Conservation (phyloP, 495 filamentous ascomycete species). For the Hyaloscypha variabilis region DNA sequence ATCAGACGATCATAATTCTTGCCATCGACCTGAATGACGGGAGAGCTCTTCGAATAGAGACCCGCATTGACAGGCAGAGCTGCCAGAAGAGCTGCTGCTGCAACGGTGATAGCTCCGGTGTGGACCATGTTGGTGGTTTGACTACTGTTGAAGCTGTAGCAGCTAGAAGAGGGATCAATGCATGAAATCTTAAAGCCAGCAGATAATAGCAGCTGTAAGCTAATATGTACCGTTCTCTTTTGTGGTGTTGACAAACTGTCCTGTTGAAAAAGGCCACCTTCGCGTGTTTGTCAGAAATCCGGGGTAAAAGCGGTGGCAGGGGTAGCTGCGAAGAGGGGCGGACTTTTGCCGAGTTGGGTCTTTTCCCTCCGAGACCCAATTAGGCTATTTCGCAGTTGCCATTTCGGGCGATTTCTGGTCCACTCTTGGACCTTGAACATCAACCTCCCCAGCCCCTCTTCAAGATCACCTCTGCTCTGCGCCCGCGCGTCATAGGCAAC, state of each 20-base stretch:
- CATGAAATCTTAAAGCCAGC: constrained; percentile 7
- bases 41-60: constrained; percentile 84
- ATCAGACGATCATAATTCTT: constrained; percentile 85
- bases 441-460: background rate
- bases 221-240: background rate
- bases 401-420: constrained; percentile 11
- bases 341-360: background rate
- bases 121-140: constrained; percentile 24
- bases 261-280: constrained; percentile 28
- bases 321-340: constrained; percentile 2
- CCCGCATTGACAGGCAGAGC: constrained; percentile 66
- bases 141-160: constrained; percentile 31
- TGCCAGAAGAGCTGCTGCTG: constrained; percentile 56
- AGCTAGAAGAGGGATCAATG: constrained; percentile 21
- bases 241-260: constrained; percentile 29
- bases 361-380: too few species aligned
- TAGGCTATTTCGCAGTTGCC: background rate
- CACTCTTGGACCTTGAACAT: constrained; percentile 6
- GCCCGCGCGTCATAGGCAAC: constrained; percentile 24
- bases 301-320: constrained; percentile 24
- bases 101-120: constrained; percentile 35
- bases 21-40: constrained; percentile 83
- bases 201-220: constrained; percentile 1
- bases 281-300: constrained; percentile 21
- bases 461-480: background rate